Evolutionary conservation across 495 filamentous ascomycete species (phyloP), one percentile per base, ranked within the genome.

Genomic region (Hypoxylon trugodes): DNA sequence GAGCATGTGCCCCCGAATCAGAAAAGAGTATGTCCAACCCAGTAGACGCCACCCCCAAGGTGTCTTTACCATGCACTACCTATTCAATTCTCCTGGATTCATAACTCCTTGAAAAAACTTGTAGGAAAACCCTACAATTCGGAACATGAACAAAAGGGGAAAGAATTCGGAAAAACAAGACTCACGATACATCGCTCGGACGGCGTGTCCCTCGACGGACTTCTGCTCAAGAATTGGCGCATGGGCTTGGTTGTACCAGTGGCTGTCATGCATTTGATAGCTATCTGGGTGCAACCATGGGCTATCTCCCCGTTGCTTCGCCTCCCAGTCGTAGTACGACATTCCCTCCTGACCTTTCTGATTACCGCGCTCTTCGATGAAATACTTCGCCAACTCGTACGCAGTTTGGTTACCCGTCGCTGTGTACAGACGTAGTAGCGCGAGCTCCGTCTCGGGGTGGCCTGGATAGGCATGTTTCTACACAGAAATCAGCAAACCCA

Each of bases 371-470:
- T 87, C 85, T 42, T 77, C 75, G 21, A 87, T 69, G 68, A 88
- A 88, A 62, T 80, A 88, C 36, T 63, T 67, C 4, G 83, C 85
- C 6, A 88, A 71, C 5, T 69, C 68, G 6, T 84, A 77, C 48
- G 83, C 77, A 7, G 80, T 71, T 19, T 76, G 49, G 47, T 82
- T 73, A 2, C 69, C 59, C 3, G 82, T 84, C 13, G 71, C 68
- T 6, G 79, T 73, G 57, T 82, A 84, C 3, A 87, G 73, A 6
- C 85, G 74, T n/a, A 86, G 58, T 2, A 87, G 73, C 12, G 82
- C 79, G 4, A 88, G 73, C 61, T 88, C 84, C 38, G 86, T 85
- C 56, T 88, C 84, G 0, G 79, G 83, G 60, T 87, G 85, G 0
- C 84, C 85, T 4, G 84, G 85, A 52, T 87, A 88, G 10, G 82